A percentile compares a stretch with the other conserved stretches of the same genome.
Conservation (phyloP, 116 monocot genomes). For the Posidonia oceanica region DNA sequence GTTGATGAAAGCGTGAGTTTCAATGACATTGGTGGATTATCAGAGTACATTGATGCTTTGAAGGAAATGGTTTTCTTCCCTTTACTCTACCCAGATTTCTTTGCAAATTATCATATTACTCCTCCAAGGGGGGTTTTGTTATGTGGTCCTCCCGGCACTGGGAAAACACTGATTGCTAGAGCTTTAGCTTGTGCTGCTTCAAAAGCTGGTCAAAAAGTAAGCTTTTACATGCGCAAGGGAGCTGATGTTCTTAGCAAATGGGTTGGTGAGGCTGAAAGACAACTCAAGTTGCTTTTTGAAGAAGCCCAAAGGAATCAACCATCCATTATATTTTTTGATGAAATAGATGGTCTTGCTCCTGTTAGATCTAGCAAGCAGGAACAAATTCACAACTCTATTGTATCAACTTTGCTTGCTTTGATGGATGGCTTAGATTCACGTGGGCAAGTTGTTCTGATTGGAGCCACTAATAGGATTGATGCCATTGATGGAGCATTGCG, state of each 20-base stretch:
- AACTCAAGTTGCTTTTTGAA: conserved; percentile 90
- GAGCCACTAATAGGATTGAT: conserved; percentile 98
- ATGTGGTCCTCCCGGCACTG: conserved; percentile 96
- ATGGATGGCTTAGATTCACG: conserved; percentile 99
- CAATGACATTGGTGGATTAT: conserved; percentile 91
- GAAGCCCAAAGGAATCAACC: conserved; percentile 98
- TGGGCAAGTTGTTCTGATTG: conserved; percentile 95
- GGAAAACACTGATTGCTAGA: conserved; percentile 92
- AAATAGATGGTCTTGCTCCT: conserved; percentile 99
- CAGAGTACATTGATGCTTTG: conserved; percentile 87
- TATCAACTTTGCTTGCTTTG: conserved; percentile 94
- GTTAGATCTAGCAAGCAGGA: conserved; percentile 98
- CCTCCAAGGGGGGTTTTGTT: conserved; percentile 95
- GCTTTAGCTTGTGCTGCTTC: conserved; percentile 97
- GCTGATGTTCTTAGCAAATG: conserved; percentile 99
- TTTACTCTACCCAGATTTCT: conserved; percentile 95
- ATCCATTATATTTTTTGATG: conserved; percentile 98
- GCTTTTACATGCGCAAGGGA: conserved; percentile 99
- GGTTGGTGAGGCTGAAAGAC: conserved; percentile 99
- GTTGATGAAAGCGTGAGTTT: conserved; percentile 91
- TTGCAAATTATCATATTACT: conserved; percentile 88
- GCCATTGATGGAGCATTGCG: conserved; percentile 97
- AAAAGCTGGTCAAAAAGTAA: conserved; percentile 93
- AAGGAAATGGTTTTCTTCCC: conserved; percentile 99
- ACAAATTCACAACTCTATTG: conserved; percentile 98